Percentiles rank a stretch among this genome's conserved stretches.
Evolutionary conservation across 768 basidiomycete species (phyloP).

Genomic region (Naganishia antarctica): DNA sequence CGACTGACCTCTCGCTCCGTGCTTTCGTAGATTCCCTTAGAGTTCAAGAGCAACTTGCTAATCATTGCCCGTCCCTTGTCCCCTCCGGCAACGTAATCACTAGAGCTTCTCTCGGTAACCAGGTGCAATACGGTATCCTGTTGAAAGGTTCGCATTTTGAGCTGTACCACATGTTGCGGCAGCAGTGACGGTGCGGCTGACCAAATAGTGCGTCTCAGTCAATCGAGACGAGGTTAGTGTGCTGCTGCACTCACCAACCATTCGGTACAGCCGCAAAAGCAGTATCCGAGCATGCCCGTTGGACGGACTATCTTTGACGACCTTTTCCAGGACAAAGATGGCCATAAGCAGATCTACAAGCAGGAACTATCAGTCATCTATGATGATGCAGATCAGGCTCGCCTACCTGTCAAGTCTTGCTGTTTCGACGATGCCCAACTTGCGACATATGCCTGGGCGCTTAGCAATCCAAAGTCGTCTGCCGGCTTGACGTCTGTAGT

Average conservation of each 20-base stretch:
- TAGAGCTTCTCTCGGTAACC: constrained; percentile 24
- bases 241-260: constrained; percentile 38
- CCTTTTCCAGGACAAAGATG: constrained; percentile 30
- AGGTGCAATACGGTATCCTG: constrained; percentile 30
- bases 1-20: constrained; percentile 25
- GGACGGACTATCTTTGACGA: constrained; percentile 32
- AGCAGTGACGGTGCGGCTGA: constrained; percentile 26
- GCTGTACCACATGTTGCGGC: constrained; percentile 17
- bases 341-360: constrained; percentile 27
- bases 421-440: constrained; percentile 9
- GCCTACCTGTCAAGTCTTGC: background rate
- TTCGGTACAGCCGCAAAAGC: constrained; percentile 36
- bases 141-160: constrained; percentile 31
- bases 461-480: constrained; percentile 28
- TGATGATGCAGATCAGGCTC: background rate
- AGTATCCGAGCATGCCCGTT: constrained; percentile 35
- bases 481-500: constrained; percentile 29
- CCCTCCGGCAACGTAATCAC: constrained; percentile 23
- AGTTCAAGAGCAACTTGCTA: constrained; percentile 19
- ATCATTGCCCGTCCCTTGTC: constrained; percentile 17
- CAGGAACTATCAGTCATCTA: background rate
- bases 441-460: constrained; percentile 23
- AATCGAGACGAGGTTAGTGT: too few relatives aligned
- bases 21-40: constrained; percentile 23
- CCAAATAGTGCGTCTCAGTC: too few relatives aligned